Evolutionary conservation across 1,139 yeast genomes (phyloP).

Genomic region (Pichia terricola): DNA sequence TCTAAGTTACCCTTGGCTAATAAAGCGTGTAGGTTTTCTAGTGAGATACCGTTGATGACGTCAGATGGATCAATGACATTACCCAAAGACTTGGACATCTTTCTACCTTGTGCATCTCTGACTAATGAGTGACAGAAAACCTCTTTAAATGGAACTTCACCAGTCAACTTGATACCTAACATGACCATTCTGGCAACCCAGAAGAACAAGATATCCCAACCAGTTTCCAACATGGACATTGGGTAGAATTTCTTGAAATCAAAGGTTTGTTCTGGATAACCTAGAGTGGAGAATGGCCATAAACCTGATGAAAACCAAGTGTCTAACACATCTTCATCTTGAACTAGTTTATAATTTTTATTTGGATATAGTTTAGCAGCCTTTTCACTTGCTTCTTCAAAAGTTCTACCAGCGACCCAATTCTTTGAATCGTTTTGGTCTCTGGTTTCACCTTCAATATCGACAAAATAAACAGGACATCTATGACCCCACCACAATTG

Average conservation of each 20-base stretch:
- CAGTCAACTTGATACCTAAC: conserved; percentile 83
- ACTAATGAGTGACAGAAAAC: conserved; percentile 98
- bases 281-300: conserved; percentile 95
- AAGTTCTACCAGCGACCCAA: conserved; percentile 87
- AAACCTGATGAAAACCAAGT: conserved; percentile 98
- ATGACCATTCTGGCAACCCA: conserved; percentile 98
- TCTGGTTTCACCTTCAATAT: conserved; percentile 60
- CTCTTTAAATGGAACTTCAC: conserved; percentile 86
- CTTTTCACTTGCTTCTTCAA: conserved; percentile 76
- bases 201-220: conserved; percentile 98
- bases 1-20: conserved; percentile 77
- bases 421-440: conserved; percentile 55
- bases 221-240: conserved; percentile 91
- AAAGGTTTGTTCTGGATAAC: conserved; percentile 77
- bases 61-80: conserved; percentile 94
- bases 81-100: conserved; percentile 97
- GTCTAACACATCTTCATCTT: conserved; percentile 96
- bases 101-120: conserved; percentile 98
- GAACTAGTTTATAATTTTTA: conserved; percentile 65
- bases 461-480: conserved; percentile 90
- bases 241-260: conserved; percentile 81
- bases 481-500: conserved; percentile 99
- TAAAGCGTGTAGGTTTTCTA: conserved; percentile 73
- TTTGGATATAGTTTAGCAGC: conserved; percentile 69
- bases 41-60: conserved; percentile 79